These are phyloP conservation scores for Vitis labrusca DNA, from an alignment of 164 flowering plant species.

Conservation along the genomic window DNA sequence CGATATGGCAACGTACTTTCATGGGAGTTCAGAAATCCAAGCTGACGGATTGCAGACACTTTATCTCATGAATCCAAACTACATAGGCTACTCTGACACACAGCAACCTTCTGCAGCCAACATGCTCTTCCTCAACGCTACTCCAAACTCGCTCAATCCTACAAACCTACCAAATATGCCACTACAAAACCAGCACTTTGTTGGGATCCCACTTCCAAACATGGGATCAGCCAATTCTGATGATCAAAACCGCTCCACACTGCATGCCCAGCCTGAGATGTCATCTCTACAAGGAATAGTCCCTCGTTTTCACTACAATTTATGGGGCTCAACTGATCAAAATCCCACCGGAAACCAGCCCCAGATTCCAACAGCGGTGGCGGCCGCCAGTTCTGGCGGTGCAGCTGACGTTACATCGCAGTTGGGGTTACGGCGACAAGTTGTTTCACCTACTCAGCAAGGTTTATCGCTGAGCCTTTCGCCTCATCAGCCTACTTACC, in stretches of 20 bases:
- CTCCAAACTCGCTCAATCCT: slow-evolving; percentile 12
- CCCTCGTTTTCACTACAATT: slow-evolving; percentile 45
- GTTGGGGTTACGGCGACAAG: slow-evolving; percentile 8
- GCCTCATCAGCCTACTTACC: slow-evolving; percentile 40
- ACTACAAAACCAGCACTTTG: slow-evolving; percentile 32
- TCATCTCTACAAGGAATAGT: slow-evolving; percentile 36
- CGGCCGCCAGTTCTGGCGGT: slow-evolving; percentile 2
- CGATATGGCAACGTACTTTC: slow-evolving; percentile 70
- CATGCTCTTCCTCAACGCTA: slow-evolving; percentile 48
- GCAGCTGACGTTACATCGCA: not conserved
- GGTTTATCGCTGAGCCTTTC: slow-evolving; percentile 79
- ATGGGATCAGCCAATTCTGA: slow-evolving; percentile 7
- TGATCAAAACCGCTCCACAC: slow-evolving; percentile 19
- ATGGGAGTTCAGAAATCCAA: slow-evolving; percentile 70
- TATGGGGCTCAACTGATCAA: slow-evolving; percentile 29
- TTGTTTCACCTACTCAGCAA: slow-evolving; percentile 33
- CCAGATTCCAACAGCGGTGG: not conserved
- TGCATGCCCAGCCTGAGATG: slow-evolving; percentile 16
- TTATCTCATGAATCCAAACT: slow-evolving; percentile 72
- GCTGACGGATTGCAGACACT: slow-evolving; percentile 75
- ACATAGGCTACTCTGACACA: slow-evolving; percentile 49
- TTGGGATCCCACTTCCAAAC: slow-evolving; percentile 47
- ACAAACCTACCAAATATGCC: slow-evolving; percentile 17
- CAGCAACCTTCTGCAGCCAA: slow-evolving; percentile 17
- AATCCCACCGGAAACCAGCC: not conserved